These are phyloP conservation scores for Jatropha multifida DNA, from an alignment of 441 rosid species.

Conservation along the genomic window DNA sequence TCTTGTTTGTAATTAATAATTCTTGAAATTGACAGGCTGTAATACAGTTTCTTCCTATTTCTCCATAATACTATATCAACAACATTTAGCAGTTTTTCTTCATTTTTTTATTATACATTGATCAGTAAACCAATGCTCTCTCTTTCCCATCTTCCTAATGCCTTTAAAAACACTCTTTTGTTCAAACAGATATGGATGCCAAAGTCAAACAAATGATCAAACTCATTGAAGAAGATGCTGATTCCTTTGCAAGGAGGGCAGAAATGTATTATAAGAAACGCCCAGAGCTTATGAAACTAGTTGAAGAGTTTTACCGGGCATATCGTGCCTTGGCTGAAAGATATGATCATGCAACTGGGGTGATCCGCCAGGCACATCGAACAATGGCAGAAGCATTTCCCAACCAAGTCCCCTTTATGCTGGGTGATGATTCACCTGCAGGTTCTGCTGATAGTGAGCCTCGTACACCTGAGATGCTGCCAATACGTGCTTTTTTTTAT, in stretches of 20 bases:
- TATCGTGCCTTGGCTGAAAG: constrained; percentile 98
- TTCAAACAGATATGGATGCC: constrained; percentile 83
- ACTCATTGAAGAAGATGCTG: constrained; percentile 98
- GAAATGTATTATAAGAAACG: constrained; percentile 98
- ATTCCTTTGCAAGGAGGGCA: constrained; percentile 97
- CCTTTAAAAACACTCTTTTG: constrained; percentile 21
- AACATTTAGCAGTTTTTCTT: neutral
- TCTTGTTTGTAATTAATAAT: neutral
- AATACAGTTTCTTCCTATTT: neutral
- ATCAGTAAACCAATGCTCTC: neutral
- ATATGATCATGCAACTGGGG: constrained; percentile 95
- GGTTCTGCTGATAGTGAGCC: constrained; percentile 60
- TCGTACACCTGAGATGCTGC: constrained; percentile 61
- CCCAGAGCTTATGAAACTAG: constrained; percentile 96
- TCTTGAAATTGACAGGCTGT: neutral
- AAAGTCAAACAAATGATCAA: constrained; percentile 96
- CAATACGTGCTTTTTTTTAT: constrained; percentile 45
- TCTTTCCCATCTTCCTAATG: neutral
- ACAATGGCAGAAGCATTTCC: constrained; percentile 95
- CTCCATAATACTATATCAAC: neutral
- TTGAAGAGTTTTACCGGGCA: constrained; percentile 95
- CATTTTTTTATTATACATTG: neutral
- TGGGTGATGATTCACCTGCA: constrained; percentile 65
- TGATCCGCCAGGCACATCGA: constrained; percentile 81
- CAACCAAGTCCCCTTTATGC: constrained; percentile 65